These are phyloP conservation scores for Suillus luteus DNA, from an alignment of 768 basidiomycete species.

Conservation along the genomic window DNA sequence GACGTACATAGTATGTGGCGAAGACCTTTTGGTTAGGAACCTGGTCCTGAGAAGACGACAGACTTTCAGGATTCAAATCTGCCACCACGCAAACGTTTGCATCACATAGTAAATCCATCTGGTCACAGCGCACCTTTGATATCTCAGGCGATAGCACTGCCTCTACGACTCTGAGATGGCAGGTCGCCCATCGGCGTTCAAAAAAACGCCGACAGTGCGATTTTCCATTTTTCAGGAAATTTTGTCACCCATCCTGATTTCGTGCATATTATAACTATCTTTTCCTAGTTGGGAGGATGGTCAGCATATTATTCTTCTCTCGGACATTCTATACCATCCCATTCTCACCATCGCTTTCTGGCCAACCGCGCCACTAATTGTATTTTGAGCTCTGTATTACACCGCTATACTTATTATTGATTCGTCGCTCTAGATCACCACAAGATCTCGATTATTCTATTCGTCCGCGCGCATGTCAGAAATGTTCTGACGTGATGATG, in stretches of 20 bases:
- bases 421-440: neutral
- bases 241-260: conserved; percentile 4
- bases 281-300: conserved; percentile 10
- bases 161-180: conserved; percentile 42
- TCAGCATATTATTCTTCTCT: conserved; percentile 1
- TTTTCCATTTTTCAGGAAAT: conserved; percentile 15
- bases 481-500: neutral
- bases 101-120: conserved; percentile 64
- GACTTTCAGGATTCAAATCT: conserved; percentile 50
- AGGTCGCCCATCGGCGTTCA: conserved; percentile 27
- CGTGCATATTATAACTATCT: conserved; percentile 14
- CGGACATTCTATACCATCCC: conserved; percentile 9
- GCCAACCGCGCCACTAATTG: conserved; percentile 1
- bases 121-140: conserved; percentile 54
- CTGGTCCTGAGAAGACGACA: conserved; percentile 17
- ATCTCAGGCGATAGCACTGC: conserved; percentile 55
- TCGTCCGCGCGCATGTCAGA: no score
- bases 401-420: conserved; percentile 7
- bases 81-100: conserved; percentile 61
- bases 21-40: conserved; percentile 17
- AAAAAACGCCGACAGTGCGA: conserved; percentile 18
- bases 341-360: conserved; percentile 8
- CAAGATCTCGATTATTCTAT: conserved; percentile 1
- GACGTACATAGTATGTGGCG: conserved; percentile 30
- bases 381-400: conserved; percentile 9